Percentiles rank a stretch among this genome's conserved stretches.
Evolutionary conservation across 257 asterid genomes (phyloP).

Genomic region (Schizonepeta tenuifolia): DNA sequence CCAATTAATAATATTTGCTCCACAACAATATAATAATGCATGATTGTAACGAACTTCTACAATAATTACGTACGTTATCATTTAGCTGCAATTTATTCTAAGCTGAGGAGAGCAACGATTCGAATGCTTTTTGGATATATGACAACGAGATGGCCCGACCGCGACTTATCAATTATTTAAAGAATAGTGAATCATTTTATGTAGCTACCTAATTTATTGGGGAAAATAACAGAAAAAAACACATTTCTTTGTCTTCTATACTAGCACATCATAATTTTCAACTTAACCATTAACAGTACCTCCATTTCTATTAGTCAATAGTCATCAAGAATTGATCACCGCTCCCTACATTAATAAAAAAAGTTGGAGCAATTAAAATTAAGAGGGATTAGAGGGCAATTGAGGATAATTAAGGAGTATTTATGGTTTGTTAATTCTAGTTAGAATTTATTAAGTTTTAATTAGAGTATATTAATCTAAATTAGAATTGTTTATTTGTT

Average conservation of each 20-base stretch:
- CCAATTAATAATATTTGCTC: too few species aligned
- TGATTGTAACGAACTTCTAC: background rate
- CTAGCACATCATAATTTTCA: background rate
- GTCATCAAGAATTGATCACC: background rate
- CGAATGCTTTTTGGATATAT: background rate
- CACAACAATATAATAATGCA: background rate
- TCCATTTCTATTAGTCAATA: background rate
- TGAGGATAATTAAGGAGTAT: too few species aligned
- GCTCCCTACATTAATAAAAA: background rate
- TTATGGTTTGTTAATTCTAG: too few species aligned
- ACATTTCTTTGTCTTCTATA: background rate
- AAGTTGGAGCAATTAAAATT: too few species aligned
- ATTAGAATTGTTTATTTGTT: too few species aligned
- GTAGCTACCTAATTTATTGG: background rate
- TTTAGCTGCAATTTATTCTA: too few species aligned
- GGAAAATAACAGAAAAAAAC: background rate
- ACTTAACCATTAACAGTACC: background rate
- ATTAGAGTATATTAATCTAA: too few species aligned
- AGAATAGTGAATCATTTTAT: too few species aligned
- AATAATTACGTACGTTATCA: background rate
- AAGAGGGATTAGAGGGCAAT: too few species aligned
- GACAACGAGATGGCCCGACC: conserved; percentile 5
- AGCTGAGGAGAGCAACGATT: too few species aligned
- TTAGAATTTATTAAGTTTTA: too few species aligned
- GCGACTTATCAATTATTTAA: background rate